These are phyloP conservation scores for Mycena vulgaris DNA, from an alignment of 768 basidiomycete genomes.

Conservation along the genomic window DNA sequence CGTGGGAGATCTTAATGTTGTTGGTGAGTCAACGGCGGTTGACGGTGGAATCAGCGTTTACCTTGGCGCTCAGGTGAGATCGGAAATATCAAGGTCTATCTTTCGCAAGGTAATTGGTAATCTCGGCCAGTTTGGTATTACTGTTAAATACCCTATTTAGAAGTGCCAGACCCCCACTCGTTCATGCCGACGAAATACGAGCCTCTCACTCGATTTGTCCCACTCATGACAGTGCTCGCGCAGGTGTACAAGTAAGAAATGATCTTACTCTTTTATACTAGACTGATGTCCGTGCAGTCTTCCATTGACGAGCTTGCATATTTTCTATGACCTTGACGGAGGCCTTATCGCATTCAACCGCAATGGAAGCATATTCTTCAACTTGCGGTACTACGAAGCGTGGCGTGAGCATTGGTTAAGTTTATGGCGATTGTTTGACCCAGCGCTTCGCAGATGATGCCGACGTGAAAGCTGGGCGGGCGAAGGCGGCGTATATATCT, in stretches of 20 bases:
- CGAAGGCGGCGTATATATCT: constrained; percentile 80
- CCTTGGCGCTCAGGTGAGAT: constrained; percentile 63
- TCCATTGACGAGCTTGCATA: constrained; percentile 80
- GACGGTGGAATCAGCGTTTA: constrained; percentile 16
- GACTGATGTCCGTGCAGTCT: constrained; percentile 52
- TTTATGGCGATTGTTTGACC: neutral
- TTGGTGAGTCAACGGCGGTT: constrained; percentile 62
- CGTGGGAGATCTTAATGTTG: constrained; percentile 69
- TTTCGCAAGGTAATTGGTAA: constrained; percentile 67
- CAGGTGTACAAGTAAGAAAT: constrained; percentile 68
- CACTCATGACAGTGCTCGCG: constrained; percentile 76
- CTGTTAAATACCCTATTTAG: constrained; percentile 54
- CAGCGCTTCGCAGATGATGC: constrained; percentile 69
- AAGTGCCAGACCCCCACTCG: constrained; percentile 64
- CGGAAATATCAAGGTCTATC: constrained; percentile 73
- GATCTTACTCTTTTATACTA: neutral
- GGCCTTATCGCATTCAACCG: constrained; percentile 95
- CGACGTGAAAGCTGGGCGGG: constrained; percentile 69
- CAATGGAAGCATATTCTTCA: constrained; percentile 89
- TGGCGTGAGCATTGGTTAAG: constrained; percentile 78
- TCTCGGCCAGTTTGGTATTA: constrained; percentile 17
- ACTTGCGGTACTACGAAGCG: constrained; percentile 86
- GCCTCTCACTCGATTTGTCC: constrained; percentile 79
- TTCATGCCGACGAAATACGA: constrained; percentile 71
- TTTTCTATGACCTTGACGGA: constrained; percentile 89